phyloP scores from a whole-genome alignment of 441 rosid genomes.

The Breynia disticha region DNA sequence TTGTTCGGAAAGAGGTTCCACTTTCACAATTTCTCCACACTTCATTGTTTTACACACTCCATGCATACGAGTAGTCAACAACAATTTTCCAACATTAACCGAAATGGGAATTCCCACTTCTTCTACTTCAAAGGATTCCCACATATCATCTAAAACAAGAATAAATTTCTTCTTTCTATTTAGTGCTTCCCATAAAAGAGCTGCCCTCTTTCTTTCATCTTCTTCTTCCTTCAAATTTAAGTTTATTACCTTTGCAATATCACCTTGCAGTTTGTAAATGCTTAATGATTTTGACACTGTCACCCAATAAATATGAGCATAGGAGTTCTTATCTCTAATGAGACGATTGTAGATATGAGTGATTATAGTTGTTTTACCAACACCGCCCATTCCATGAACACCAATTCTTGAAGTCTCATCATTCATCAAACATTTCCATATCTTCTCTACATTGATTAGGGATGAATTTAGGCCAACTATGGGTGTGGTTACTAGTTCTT shows the following conservation, averaged over 20 bases:
- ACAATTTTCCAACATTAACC: neutral
- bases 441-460: neutral
- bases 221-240: neutral
- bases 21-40: neutral
- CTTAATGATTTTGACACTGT: neutral
- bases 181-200: neutral
- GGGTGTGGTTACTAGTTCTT: neutral
- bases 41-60: neutral
- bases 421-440: too few relatives aligned
- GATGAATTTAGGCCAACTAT: neutral
- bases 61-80: neutral
- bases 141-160: too few relatives aligned
- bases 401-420: too few relatives aligned
- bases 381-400: too few relatives aligned
- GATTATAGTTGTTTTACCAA: neutral
- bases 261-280: neutral
- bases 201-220: neutral
- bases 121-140: too few relatives aligned
- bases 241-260: neutral
- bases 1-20: neutral
- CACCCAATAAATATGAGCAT: neutral
- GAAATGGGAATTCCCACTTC: too few relatives aligned
- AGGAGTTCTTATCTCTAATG: neutral
- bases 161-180: neutral
- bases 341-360: neutral